Evolutionary conservation across 257 asterid species (phyloP).

Genomic region (Euphrasia confusa): DNA sequence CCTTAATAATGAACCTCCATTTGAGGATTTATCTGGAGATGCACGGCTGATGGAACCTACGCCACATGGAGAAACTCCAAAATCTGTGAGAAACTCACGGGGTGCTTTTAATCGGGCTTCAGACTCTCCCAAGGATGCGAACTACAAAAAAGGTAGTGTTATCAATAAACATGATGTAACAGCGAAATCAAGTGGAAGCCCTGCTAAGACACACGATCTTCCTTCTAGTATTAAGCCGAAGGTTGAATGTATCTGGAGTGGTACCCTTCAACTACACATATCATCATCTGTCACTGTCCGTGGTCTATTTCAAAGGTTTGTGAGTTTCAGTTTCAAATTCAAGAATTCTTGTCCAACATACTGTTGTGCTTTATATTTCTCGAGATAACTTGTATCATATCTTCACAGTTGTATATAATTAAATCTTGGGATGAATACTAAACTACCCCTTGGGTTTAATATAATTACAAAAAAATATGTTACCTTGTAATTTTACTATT

Average conservation of each 20-base stretch:
- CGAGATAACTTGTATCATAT: neutral
- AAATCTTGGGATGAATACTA: neutral
- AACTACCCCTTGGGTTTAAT: neutral
- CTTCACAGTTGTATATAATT: neutral
- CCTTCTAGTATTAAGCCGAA: conserved; percentile 27
- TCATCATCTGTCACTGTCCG: conserved; percentile 55
- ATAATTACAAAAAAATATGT: neutral
- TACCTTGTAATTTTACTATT: neutral
- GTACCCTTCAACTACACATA: conserved; percentile 59
- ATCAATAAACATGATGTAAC: conserved; percentile 28
- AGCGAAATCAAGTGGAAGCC: conserved; percentile 28
- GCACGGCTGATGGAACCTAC: conserved; percentile 30
- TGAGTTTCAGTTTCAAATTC: conserved; percentile 2
- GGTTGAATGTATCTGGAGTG: conserved; percentile 61
- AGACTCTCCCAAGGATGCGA: conserved; percentile 33
- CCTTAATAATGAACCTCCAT: conserved; percentile 90
- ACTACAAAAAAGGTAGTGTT: conserved; percentile 33
- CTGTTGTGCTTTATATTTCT: neutral
- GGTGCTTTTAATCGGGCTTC: conserved; percentile 33
- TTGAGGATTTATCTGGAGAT: conserved; percentile 56
- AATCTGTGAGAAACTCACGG: conserved; percentile 24
- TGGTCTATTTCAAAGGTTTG: conserved; percentile 68
- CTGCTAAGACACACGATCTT: conserved; percentile 30
- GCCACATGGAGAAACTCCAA: conserved; percentile 38
- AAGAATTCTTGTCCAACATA: neutral